A percentile compares a stretch with the other conserved stretches of the same genome.
phyloP scores from a whole-genome alignment of 2,329 filamentous ascomycete genomes.

The Emmonsiellopsis sp. region DNA sequence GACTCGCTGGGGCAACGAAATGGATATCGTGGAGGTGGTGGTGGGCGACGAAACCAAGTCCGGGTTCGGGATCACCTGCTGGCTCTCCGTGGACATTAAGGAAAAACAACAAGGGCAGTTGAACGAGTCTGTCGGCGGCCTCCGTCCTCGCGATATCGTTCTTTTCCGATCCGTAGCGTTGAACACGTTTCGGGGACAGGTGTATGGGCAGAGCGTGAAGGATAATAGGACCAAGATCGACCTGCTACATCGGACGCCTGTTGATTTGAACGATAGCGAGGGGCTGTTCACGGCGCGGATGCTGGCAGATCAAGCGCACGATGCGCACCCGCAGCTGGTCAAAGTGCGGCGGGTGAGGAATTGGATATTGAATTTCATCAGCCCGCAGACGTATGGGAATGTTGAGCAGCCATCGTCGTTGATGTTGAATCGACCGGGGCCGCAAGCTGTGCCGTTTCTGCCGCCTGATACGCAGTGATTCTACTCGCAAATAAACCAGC shows the following conservation, averaged over 20 bases:
- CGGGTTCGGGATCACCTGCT: conserved; percentile 75
- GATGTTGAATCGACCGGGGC: neutral
- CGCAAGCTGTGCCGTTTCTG: conserved; percentile 14
- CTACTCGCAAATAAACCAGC: neutral
- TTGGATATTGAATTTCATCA: conserved; percentile 67
- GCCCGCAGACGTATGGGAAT: conserved; percentile 16
- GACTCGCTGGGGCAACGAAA: conserved; percentile 45
- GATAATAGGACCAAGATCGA: conserved; percentile 60
- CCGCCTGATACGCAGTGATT: conserved; percentile 30
- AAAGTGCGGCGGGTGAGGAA: conserved; percentile 61
- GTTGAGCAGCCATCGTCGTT: neutral
- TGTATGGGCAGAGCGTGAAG: conserved; percentile 76
- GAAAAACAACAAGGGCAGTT: conserved; percentile 21
- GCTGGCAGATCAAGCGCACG: conserved; percentile 26
- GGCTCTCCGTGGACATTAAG: conserved; percentile 45
- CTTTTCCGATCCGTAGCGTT: conserved; percentile 72
- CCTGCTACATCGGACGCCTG: conserved; percentile 50
- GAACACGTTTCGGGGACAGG: conserved; percentile 61
- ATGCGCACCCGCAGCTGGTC: conserved; percentile 42
- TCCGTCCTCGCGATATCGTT: conserved; percentile 67
- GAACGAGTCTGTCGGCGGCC: conserved; percentile 29
- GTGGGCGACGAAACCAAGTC: conserved; percentile 78
- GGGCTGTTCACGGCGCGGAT: conserved; percentile 50
- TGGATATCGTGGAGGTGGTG: conserved; percentile 64
- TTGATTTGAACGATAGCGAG: conserved; percentile 42